Evolutionary conservation across 2,329 filamentous ascomycete species (phyloP).

Genomic region (Gremmenia infestans): DNA sequence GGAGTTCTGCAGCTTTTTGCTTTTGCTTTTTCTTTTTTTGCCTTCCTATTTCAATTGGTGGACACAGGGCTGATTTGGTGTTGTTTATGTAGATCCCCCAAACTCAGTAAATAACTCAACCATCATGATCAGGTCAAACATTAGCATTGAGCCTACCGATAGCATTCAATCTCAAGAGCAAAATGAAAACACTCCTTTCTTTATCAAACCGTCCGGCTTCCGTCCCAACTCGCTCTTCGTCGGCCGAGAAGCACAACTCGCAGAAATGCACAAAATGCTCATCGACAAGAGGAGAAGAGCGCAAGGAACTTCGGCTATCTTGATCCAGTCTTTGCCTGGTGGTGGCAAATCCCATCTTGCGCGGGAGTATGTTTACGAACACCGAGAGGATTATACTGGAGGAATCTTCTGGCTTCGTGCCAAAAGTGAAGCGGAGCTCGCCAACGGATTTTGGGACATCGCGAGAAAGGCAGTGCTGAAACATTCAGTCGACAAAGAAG

Average conservation of each 20-base stretch:
- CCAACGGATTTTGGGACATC: slow-evolving; percentile 61
- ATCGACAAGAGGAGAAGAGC: slow-evolving; percentile 50
- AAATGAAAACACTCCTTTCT: slow-evolving; percentile 22
- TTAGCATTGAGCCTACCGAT: slow-evolving; percentile 13
- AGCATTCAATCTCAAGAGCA: slow-evolving; percentile 14
- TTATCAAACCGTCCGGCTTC: slow-evolving; percentile 50
- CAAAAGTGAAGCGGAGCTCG: slow-evolving; percentile 52
- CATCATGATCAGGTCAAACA: slow-evolving; percentile 19
- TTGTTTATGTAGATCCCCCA: slow-evolving; percentile 28
- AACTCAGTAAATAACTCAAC: slow-evolving; percentile 24
- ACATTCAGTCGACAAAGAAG: slow-evolving; percentile 30
- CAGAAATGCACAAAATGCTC: slow-evolving; percentile 53
- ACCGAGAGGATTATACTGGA: slow-evolving; percentile 55
- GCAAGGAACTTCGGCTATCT: slow-evolving; percentile 55
- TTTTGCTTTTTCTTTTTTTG: not conserved
- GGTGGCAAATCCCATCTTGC: slow-evolving; percentile 66
- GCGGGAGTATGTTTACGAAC: slow-evolving; percentile 59
- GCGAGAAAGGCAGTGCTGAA: slow-evolving; percentile 51
- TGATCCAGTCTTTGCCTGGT: slow-evolving; percentile 60
- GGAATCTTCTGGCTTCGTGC: slow-evolving; percentile 68
- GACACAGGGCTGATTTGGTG: slow-evolving; percentile 28
- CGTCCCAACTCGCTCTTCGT: slow-evolving; percentile 59
- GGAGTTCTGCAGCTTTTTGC: not conserved
- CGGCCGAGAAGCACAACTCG: slow-evolving; percentile 54
- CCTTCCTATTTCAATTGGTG: slow-evolving; percentile 10